Percentiles rank a stretch among this genome's conserved stretches.
These are phyloP conservation scores for Plasmopara viticola DNA, from an alignment of 352 stramenopile species.

Conservation along the genomic window DNA sequence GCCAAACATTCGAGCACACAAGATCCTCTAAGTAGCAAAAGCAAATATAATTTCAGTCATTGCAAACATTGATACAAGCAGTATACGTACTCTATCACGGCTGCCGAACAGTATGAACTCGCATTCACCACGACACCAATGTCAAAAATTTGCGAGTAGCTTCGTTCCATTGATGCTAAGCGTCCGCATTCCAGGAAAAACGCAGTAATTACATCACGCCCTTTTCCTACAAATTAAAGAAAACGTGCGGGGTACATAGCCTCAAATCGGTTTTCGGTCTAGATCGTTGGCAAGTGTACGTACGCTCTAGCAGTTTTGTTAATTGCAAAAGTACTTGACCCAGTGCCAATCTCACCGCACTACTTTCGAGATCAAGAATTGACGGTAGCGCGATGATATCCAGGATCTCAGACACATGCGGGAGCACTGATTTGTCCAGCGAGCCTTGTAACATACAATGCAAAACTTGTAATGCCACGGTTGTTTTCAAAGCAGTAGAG, in stretches of 20 bases:
- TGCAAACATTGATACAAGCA: background rate
- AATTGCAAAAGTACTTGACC: conserved; percentile 28
- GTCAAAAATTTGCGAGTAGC: conserved; percentile 41
- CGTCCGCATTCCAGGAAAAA: conserved; percentile 50
- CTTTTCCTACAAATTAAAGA: conserved; percentile 28
- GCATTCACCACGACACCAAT: conserved; percentile 26
- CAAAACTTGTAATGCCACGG: conserved; percentile 43
- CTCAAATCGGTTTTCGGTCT: background rate
- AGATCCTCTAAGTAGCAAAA: conserved; percentile 18
- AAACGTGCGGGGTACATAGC: background rate
- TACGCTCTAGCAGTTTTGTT: conserved; percentile 43
- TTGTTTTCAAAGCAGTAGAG: conserved; percentile 19
- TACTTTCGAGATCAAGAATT: conserved; percentile 44
- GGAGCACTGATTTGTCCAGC: conserved; percentile 47
- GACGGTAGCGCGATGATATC: conserved; percentile 31
- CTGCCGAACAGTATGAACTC: conserved; percentile 16
- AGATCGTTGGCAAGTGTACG: conserved; percentile 7
- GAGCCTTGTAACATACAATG: conserved; percentile 45
- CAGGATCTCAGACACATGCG: conserved; percentile 51
- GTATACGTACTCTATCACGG: conserved; percentile 6
- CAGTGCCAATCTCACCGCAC: conserved; percentile 26
- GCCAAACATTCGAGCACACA: conserved; percentile 22
- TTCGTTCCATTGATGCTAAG: conserved; percentile 32
- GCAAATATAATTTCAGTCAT: conserved; percentile 2
- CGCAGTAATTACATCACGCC: conserved; percentile 38